phyloP scores from a whole-genome alignment of 805 yeast species.

The Candida chilensis region DNA sequence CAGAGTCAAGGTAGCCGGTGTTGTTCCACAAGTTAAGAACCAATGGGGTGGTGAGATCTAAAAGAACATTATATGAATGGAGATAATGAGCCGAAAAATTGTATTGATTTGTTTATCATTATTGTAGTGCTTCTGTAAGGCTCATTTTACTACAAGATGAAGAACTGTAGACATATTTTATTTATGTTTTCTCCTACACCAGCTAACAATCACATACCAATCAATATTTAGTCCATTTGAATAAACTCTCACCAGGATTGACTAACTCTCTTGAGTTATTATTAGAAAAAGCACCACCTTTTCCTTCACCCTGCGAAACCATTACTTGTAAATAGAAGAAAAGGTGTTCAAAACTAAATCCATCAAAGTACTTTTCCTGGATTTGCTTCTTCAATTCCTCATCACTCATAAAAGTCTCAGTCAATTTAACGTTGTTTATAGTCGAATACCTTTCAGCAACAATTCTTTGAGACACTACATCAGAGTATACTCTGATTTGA shows the following conservation, averaged over 20 bases:
- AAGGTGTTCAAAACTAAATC: constrained; percentile 22
- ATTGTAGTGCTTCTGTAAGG: too few relatives aligned
- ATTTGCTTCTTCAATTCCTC: constrained; percentile 21
- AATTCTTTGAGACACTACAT: constrained; percentile 23
- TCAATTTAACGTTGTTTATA: constrained; percentile 20
- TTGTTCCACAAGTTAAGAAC: constrained; percentile 21
- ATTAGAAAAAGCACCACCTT: constrained; percentile 19
- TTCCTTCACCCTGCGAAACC: constrained; percentile 26
- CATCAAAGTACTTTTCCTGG: constrained; percentile 11
- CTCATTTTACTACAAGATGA: too few relatives aligned
- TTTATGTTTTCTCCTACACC: too few relatives aligned
- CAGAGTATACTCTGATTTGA: constrained; percentile 30
- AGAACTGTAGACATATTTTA: too few relatives aligned
- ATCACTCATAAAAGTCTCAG: constrained; percentile 15
- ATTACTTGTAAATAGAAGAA: constrained; percentile 22
- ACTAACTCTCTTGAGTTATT: constrained; percentile 28
- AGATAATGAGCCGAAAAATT: too few relatives aligned
- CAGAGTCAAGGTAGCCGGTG: constrained; percentile 26
- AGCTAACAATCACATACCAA: too few relatives aligned
- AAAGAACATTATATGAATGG: too few relatives aligned
- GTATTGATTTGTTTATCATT: too few relatives aligned
- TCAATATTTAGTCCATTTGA: constrained; percentile 36
- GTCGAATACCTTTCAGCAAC: constrained; percentile 29
- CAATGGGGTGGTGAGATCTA: constrained; percentile 11
- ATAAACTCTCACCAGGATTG: constrained; percentile 33